Base-by-base conservation (phyloP, 2,329 filamentous ascomycete species). In the Aureobasidium uvarum region DNA sequence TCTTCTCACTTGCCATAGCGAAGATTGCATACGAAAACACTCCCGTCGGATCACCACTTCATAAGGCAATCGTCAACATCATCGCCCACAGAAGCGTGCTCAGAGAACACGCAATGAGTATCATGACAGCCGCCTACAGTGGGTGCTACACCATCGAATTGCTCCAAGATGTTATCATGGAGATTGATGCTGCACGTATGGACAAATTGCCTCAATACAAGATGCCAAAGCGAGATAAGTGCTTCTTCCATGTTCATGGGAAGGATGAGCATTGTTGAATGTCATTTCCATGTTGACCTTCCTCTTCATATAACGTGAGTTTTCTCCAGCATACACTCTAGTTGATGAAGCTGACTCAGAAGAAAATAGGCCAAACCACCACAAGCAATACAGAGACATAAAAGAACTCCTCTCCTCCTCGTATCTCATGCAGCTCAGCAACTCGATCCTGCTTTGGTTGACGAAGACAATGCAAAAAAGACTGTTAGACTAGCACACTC, bases 231-330 rank as follows among this genome's bases (percentile, higher is more conserved):
- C 46, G 55, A 23, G 41, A 46, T 18, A 36, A 59, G 25, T 59
- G 55, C 41, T 59, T 59, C 41, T 59, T 45, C 55, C 55, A 59
- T 25, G 41, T 59, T 3, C 55, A 59, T 6, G 28, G 41, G n/a
- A 45, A 45, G 18, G 41, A 25, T 25, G 55, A 59, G n/a, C 41
- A 48, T 33, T 59, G 55, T 38, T 59, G 41, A 59, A 28, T 1
- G 6, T 6, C 28, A 31, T 31, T 6, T 31, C 28, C 28, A 3
- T 28, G 28, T 28, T 5, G 28, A 5, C 28, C 28, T 5, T 28
- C 28, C 6, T 31, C 28, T 31, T 31, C 33, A 11, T n/a, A n/a
- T n/a, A n/a, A n/a, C n/a, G 41, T 20, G 7, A 20, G 41, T 5
- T 10, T 2, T 11, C 5, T 10, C 13, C 8, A 23, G 5, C 13